Conservation (phyloP, 345 rosid species). For the Eucalyptus pauciflora region DNA sequence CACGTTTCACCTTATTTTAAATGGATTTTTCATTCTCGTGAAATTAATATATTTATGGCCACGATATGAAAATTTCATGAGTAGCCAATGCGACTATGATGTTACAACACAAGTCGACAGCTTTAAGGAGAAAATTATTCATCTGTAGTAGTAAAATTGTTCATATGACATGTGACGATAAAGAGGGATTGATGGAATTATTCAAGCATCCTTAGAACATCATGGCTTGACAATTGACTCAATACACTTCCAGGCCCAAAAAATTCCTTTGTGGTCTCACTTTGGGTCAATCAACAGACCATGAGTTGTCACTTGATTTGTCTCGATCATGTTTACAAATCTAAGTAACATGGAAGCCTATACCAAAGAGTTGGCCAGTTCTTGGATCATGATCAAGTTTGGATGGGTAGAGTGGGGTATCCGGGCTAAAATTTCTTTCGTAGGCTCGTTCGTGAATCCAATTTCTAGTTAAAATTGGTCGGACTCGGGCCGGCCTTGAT, state of each 20-base stretch:
- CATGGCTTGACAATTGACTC: not conserved
- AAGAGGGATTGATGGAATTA: not conserved
- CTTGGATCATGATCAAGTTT: not conserved
- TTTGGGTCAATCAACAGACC: not conserved
- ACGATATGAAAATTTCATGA: not conserved
- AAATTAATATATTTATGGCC: not conserved
- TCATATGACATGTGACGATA: not conserved
- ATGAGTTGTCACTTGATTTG: not conserved
- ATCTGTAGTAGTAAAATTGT: not conserved
- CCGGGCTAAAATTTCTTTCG: not conserved
- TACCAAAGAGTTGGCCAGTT: not conserved
- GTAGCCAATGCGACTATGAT: not conserved
- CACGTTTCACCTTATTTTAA: not conserved
- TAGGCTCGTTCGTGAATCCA: not conserved
- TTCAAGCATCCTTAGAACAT: not conserved
- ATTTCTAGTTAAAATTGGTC: not conserved
- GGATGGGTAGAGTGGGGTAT: not conserved
- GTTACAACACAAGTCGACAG: not conserved
- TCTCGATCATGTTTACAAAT: not conserved
- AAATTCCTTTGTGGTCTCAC: not conserved
- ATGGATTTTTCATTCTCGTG: not conserved
- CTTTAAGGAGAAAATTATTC: not conserved
- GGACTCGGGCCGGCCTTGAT: not conserved
- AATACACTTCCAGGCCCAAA: not conserved
- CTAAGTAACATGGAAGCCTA: not conserved